Base-by-base conservation (phyloP, 352 stramenopile genomes). In the Aphanomyces cochlioides region DNA sequence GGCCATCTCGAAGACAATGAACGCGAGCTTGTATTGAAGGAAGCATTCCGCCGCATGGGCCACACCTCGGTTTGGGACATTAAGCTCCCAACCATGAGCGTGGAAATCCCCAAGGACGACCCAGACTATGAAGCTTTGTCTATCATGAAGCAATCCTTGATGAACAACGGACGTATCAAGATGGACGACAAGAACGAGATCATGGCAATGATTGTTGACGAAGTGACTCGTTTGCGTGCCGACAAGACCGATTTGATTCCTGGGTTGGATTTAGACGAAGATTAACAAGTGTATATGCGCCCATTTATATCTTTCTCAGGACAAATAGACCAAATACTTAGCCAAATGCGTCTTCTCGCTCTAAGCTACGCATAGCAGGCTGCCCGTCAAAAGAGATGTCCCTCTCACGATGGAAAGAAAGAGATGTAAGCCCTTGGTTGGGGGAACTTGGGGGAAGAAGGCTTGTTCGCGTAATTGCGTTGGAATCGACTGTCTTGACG, bases 141-240 rank as follows among this genome's bases (percentile, higher is more conserved):
- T 77, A 89, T 93, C 76, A 95, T 95, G 87, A 93, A 93, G 81
- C 78, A 92, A 45, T 90, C 87, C 65, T 80, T 95, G 72, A 78
- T 92, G 68, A 95, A 95, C 79, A 95, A 95, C 73, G 87, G 87
- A 50, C 87, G 85, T 67, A 87, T 95, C 66, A 82, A 78, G 57
- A 92, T 95, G 84, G 87, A 90, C 72, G 87, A 93, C 81, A 95
- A 95, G 83, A 85, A 95, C 73, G 80, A 95, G 73, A 84, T 95
- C 78, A 76, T 95, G 56, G 80, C 77, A 67, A 85, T 81, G 40
- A 76, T 95, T 19, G 79, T 95, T 17, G 86, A 95, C 72, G 87
- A 95, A 72, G 75, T 95, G 21, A 73, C 90, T 68, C 80, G 90
- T 74, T 67, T 93, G 66, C 85, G 85, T 73, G 90, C 89, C 66